Conservation (phyloP, 129 eudicot genomes). For the Chrysanthemum lavandulifolium region DNA sequence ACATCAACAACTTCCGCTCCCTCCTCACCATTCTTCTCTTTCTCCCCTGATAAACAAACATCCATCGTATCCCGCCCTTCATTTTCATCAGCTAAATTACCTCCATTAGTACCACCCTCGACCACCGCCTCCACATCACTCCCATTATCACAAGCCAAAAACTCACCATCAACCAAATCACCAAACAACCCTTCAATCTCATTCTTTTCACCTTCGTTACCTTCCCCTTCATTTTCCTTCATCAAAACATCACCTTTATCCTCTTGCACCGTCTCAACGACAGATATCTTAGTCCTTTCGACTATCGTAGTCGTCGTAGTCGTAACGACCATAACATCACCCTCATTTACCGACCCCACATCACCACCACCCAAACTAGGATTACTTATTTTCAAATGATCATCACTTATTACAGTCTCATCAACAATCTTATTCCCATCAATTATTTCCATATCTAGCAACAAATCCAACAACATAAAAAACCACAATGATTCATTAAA, state of each 20-base stretch:
- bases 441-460: slow-evolving; percentile 32
- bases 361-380: slow-evolving; percentile 4
- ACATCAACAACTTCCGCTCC: not conserved
- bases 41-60: not conserved
- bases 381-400: not conserved
- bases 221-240: not conserved
- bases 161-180: slow-evolving; percentile 18
- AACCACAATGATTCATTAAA: not conserved
- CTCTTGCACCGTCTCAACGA: slow-evolving; percentile 11
- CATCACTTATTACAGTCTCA: slow-evolving; percentile 29
- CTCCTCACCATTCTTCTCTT: slow-evolving; percentile 4
- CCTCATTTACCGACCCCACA: slow-evolving; percentile 6
- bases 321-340: not conserved
- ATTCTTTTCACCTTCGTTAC: not conserved
- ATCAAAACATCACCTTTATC: slow-evolving; percentile 5
- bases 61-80: slow-evolving; percentile 10
- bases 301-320: slow-evolving; percentile 11
- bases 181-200: slow-evolving; percentile 13
- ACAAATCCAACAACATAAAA: not conserved
- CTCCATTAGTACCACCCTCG: not conserved
- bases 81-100: not conserved
- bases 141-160: slow-evolving; percentile 12
- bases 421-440: slow-evolving; percentile 20
- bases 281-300: slow-evolving; percentile 8
- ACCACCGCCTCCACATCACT: not conserved